Conservation (phyloP, 768 basidiomycete genomes). For the Lanmaoa pseudosensibilis region DNA sequence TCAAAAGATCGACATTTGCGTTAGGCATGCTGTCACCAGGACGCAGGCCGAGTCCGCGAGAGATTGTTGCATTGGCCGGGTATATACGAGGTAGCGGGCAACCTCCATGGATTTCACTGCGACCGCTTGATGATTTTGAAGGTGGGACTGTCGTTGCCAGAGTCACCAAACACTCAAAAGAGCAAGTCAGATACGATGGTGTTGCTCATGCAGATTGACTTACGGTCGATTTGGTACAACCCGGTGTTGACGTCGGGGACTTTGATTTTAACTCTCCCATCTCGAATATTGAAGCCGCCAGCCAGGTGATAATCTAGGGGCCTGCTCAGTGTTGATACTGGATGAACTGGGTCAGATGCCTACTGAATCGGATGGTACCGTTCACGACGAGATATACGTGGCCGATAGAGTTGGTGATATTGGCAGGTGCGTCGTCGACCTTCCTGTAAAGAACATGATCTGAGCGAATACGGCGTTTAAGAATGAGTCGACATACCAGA, state of each 20-base stretch:
- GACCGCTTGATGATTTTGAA: no score
- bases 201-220: slow-evolving; percentile 7
- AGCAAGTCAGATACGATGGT: slow-evolving; percentile 2
- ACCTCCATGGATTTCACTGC: not conserved
- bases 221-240: slow-evolving; percentile 36
- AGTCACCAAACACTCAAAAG: slow-evolving; percentile 34
- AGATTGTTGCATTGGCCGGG: not conserved
- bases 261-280: slow-evolving; percentile 24
- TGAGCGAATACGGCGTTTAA: not conserved
- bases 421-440: slow-evolving; percentile 19
- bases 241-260: slow-evolving; percentile 33
- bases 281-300: slow-evolving; percentile 28
- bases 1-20: not conserved
- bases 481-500: slow-evolving; percentile 27
- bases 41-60: no score
- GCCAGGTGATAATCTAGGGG: slow-evolving; percentile 27
- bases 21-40: no score
- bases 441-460: slow-evolving; percentile 29
- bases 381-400: slow-evolving; percentile 29
- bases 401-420: slow-evolving; percentile 42
- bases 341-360: slow-evolving; percentile 12
- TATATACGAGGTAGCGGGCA: not conserved
- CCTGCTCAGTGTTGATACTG: slow-evolving; percentile 2
- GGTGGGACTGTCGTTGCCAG: slow-evolving; percentile 28
- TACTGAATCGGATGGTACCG: slow-evolving; percentile 23